Percentiles rank a stretch among this genome's conserved stretches.
Conservation (phyloP, 176 grass and related monocot genomes). For the Oryza glaberrima region DNA sequence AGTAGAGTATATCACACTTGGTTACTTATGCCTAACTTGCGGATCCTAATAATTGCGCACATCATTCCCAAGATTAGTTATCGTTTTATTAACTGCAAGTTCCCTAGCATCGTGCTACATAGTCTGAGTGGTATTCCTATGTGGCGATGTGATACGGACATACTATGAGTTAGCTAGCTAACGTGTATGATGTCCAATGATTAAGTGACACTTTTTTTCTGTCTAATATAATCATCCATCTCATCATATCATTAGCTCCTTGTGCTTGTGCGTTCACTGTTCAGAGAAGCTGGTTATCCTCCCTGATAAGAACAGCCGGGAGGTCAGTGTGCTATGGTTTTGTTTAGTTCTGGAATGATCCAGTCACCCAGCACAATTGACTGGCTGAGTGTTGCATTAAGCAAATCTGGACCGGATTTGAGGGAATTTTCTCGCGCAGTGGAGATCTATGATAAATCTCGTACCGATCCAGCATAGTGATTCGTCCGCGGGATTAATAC, state of each 20-base stretch:
- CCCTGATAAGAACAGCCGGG: neutral
- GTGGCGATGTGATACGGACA: constrained; percentile 2
- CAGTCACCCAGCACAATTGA: neutral
- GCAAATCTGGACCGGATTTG: neutral
- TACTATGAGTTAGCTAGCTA: neutral
- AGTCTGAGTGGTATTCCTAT: constrained; percentile 15
- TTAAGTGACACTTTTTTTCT: constrained; percentile 10
- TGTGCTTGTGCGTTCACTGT: neutral
- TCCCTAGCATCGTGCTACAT: neutral
- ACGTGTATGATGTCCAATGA: constrained; percentile 5
- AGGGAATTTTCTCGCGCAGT: neutral
- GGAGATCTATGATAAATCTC: constrained; percentile 14
- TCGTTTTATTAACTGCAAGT: neutral
- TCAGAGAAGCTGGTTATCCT: neutral
- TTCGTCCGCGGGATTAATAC: neutral
- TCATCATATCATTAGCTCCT: neutral
- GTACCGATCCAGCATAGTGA: neutral
- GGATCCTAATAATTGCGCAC: constrained; percentile 38
- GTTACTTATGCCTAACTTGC: constrained; percentile 26
- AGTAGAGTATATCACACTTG: neutral
- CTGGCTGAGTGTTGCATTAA: neutral
- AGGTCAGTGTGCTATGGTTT: neutral
- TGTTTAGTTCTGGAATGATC: neutral
- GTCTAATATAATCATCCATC: neutral
- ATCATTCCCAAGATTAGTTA: constrained; percentile 6